Base-by-base conservation (phyloP, 768 basidiomycete species). In the Xanthoconium stramineum region DNA sequence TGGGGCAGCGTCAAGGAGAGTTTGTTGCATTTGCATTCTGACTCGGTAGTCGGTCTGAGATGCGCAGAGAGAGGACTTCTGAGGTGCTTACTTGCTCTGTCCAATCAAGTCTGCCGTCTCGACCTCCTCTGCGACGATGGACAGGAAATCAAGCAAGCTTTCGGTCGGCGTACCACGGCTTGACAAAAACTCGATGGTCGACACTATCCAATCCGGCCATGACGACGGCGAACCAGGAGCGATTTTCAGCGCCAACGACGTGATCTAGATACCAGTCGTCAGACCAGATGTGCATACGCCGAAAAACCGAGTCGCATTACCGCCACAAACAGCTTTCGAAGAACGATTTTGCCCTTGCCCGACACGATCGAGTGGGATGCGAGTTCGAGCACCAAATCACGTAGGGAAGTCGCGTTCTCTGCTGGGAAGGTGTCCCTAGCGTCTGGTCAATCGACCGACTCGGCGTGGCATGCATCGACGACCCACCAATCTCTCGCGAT, bases 401-500 rank as follows among this genome's bases (percentile, higher is more conserved):
- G 80, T 28, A 95, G 77, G 14, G 75, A 69, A 33, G 78, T 71
- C 2, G 79, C 78, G 52, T 88, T 77, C 38, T 87, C 83, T 14
- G 71, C 59, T 0, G 91, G 91, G 63, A 92, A 85, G 6, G 79
- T 70, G n/a, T 85, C 86, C 93, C 93, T 93, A 51, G 53, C 33
- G 45, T 53, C 33, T 29, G 24, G 58, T 67, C 45, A 61, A 36
- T 37, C 38, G 46, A 48, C 17, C 9, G 28, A 6, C 30, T 5
- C 7, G 30, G 38, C 11, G 39, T 37, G 32, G 50, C 20, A 37
- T 13, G 52, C 24, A 24, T 37, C 5, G 46, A 9, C 33, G 5
- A 70, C 81, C 60, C 68, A 94, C 94, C 94, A 96, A 69, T 96
- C 94, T 60, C 94, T 77, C 14, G 89, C 85, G 60, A 96, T 92